A percentile compares a stretch with the other conserved stretches of the same genome.
These are phyloP conservation scores for Kwoniella heveanensis DNA, from an alignment of 768 basidiomycete genomes.

Conservation along the genomic window DNA sequence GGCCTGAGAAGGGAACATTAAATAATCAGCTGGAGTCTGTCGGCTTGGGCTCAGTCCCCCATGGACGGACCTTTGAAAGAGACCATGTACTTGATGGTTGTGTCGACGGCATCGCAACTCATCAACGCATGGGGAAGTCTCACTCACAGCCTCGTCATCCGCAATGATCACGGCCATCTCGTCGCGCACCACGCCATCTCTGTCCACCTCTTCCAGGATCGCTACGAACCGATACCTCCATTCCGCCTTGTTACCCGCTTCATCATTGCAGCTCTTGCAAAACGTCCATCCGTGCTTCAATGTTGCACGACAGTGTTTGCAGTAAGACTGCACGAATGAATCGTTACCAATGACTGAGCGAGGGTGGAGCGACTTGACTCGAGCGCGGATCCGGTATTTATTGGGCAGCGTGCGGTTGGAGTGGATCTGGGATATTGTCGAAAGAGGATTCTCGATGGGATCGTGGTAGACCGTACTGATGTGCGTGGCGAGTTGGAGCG, in stretches of 20 bases:
- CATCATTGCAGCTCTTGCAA: conserved; percentile 42
- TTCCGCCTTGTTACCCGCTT: conserved; percentile 23
- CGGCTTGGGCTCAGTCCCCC: background rate
- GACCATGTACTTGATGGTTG: too few species aligned
- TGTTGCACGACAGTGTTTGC: conserved; percentile 26
- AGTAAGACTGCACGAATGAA: conserved; percentile 27
- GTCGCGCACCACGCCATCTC: background rate
- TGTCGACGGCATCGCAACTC: too few species aligned
- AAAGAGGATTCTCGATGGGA: conserved; percentile 24
- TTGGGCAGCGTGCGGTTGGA: conserved; percentile 34
- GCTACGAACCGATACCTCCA: conserved; percentile 42
- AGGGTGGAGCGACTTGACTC: conserved; percentile 31
- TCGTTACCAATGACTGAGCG: conserved; percentile 7
- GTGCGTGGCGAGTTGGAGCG: conserved; percentile 14
- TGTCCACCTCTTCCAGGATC: conserved; percentile 21
- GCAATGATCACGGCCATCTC: conserved; percentile 31
- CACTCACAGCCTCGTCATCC: conserved; percentile 38
- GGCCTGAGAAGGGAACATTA: conserved; percentile 3
- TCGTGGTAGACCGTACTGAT: conserved; percentile 26
- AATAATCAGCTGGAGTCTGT: background rate
- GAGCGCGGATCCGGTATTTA: conserved; percentile 33
- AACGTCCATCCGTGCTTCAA: conserved; percentile 23
- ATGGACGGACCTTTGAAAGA: too few species aligned
- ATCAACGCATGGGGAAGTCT: too few species aligned
- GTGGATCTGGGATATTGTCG: conserved; percentile 27